Evolutionary conservation across 2,329 filamentous ascomycete genomes (phyloP), one percentile per base, ranked within the genome.

Genomic region (Fusarium xylarioides): DNA sequence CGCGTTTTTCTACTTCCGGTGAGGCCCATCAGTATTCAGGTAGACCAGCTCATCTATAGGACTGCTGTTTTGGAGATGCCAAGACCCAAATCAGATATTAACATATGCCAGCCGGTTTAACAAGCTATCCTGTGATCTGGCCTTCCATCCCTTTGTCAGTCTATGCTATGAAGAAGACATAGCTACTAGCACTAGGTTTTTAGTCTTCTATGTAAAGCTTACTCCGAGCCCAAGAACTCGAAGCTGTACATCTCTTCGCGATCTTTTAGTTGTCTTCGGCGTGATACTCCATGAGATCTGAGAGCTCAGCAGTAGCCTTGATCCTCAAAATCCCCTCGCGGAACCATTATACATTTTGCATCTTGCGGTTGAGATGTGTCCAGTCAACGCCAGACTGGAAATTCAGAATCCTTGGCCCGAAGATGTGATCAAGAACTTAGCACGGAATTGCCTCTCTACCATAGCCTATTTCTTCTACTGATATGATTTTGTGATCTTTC

Each of bases 401-500:
- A 23, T 34, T 11, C 30, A 19, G 11, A 34, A 19, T 21, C 23
- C 5, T 1, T 23, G 2, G 2, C 30, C 16, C 10, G 14, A 1
- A 23, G 30, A 50, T 1, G n/a, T 23, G 8, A 4, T 3, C 8
- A 14, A 34, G 11, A 23, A n/a, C 30, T 11, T 23, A 26, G 47
- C 3, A 34, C 1, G 16, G 5, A 34, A 30, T 23, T 34, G 9
- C n/a, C 30, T 23, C 6, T n/a, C n/a, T 5, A 10, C 8, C n/a
- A 5, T 7, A 4, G 11, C 16, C 11, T 52, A 52, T 11, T 19
- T 14, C 6, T 4, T 4, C 11, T 0, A 14, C 0, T 34, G 8
- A 19, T 34, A 23, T 3, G 16, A 34, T 11, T 19, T 34, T 3
- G 5, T 50, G 47, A 5, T 23, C 30, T 34, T 19, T 3, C n/a